Evolutionary conservation across 345 rosid genomes (phyloP).

Genomic region (Ceriops decandra): DNA sequence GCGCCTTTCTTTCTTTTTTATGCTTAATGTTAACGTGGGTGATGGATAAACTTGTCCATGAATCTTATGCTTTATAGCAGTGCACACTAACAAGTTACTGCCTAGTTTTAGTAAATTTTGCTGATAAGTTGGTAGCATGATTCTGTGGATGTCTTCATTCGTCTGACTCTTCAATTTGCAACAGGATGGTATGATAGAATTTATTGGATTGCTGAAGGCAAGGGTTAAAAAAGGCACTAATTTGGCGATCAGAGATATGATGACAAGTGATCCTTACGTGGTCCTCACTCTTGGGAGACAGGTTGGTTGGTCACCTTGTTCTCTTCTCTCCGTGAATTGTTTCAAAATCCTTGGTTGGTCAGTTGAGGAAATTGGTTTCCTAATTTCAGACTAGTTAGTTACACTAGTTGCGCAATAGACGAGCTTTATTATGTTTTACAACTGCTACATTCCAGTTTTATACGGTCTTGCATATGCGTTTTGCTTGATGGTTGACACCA

Average conservation of each 20-base stretch:
- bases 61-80: neutral
- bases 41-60: neutral
- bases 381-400: too few species aligned
- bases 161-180: constrained; percentile 24
- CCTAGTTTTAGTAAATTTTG: too few species aligned
- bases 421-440: neutral
- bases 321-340: neutral
- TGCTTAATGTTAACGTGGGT: neutral
- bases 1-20: neutral
- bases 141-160: constrained; percentile 9
- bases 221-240: constrained; percentile 63
- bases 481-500: neutral
- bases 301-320: constrained; percentile 43
- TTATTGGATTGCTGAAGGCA: constrained; percentile 76
- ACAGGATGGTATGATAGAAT: constrained; percentile 86
- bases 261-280: constrained; percentile 92
- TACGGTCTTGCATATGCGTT: neutral
- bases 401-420: neutral
- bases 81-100: neutral
- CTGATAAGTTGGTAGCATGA: neutral
- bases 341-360: neutral
- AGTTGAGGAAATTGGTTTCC: neutral
- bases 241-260: constrained; percentile 85
- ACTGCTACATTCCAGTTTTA: too few species aligned
- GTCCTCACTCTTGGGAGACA: constrained; percentile 71